Base-by-base conservation (phyloP, 2,329 filamentous ascomycete genomes). In the Kalaharituber pfeilii region DNA sequence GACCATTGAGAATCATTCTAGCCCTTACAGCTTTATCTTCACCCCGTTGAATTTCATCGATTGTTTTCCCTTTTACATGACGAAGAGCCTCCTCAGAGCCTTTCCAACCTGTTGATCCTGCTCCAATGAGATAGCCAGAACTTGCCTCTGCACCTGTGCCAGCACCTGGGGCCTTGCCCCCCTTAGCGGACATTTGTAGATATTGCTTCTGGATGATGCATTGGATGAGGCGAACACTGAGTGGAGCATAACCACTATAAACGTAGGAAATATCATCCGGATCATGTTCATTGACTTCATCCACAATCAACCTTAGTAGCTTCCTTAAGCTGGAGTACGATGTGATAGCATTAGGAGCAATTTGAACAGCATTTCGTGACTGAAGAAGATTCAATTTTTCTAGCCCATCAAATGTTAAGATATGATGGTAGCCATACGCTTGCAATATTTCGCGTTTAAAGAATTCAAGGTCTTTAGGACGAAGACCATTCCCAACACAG, bases 261-360 rank as follows among this genome's bases (percentile, higher is more conserved):
- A 95, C 88, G 65, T 98, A 98, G n/a, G 88, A 84, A 57, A 96
- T 82, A 63, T 98, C 91, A 64, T 91, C 85, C 2, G 91, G 91
- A 49, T 93, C 84, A 56, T 91, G 81, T 68, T 98, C 91, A 65
- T 94, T 88, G 36, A 98, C 89, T 66, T 96, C 91, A 66, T 98
- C 91, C 54, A 95, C 83, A 66, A 95, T 94, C 15, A 98, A 76
- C 27, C 83, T 80, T 13, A 98, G 77, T 57, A 82, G 81, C 67
- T 91, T 94, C 53, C 93, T 82, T 4, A 96, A 72, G 61, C 86
- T 84, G 3, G 80, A 81, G 69, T 95, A 98, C 67, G 96, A 95
- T 9, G 88, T 94, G 67, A 87, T 86, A 9, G 72, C 71, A 9
- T 73, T 73, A 0, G 74, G 70, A 20, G 81, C 80, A 59, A 81